A percentile compares a stretch with the other conserved stretches of the same genome.
Conservation (phyloP, 768 basidiomycete species). For the Ramaria sp. region DNA sequence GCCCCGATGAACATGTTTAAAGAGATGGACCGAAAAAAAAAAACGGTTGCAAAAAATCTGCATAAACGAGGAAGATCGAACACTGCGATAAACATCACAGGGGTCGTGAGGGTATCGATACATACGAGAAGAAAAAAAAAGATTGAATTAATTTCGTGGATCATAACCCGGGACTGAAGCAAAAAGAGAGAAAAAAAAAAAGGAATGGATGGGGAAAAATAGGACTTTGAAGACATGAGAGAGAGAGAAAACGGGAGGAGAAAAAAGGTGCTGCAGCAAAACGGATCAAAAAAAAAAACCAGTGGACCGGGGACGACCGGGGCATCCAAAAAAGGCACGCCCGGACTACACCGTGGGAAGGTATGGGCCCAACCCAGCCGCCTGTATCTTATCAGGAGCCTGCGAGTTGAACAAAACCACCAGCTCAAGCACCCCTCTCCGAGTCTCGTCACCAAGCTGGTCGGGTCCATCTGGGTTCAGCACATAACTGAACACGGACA, state of each 20-base stretch:
- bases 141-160: background rate
- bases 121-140: too few species aligned
- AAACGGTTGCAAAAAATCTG: too few species aligned
- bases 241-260: too few species aligned
- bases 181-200: background rate
- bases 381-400: conserved; percentile 70
- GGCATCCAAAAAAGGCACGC: background rate
- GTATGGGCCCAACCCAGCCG: conserved; percentile 52
- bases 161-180: background rate
- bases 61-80: too few species aligned
- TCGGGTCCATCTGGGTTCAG: conserved; percentile 66
- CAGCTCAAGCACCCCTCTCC: conserved; percentile 64
- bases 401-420: conserved; percentile 61
- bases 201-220: background rate
- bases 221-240: background rate
- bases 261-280: too few species aligned
- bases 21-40: too few species aligned
- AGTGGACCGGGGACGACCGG: too few species aligned
- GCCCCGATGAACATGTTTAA: too few species aligned
- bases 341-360: background rate
- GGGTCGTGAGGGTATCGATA: too few species aligned
- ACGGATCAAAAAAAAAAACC: too few species aligned
- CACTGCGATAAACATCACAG: too few species aligned
- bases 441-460: conserved; percentile 72
- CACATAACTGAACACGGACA: conserved; percentile 71